Base-by-base conservation (phyloP, 116 monocot genomes). In the Iris pallida region DNA sequence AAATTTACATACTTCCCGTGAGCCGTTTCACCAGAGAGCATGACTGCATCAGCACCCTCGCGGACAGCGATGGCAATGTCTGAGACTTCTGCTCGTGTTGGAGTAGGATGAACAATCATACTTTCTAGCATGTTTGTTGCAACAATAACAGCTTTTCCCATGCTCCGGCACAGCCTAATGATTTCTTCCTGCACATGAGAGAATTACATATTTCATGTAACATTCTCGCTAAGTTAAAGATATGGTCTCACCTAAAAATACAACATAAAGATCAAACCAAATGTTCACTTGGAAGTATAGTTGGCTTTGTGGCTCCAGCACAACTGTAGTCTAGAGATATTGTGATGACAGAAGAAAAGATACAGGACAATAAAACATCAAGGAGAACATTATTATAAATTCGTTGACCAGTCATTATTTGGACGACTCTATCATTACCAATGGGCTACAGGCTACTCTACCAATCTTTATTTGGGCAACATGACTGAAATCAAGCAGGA, bases 61-160 rank as follows among this genome's bases (percentile, higher is more conserved):
- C 99, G 93, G 48, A 99, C 99, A n/a, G 99, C 99, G 63, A 99
- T 99, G 45, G 99, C 99, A 75, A 99, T 99, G 56, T 99, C 99
- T 7, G 99, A 90, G 17, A 93, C 99, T 70, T 99, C 99, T 53
- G 99, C 99, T 8, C 99, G 86, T 2, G 99, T 99, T 71, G 99
- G 99, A 12, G 90, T 99, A 48, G 99, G 99, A 78, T 99, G 99
- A 70, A 99, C 84, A 71, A 99, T 99, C 99, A 99, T 99, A 75
- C 99, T 99, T 68, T 99, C 99, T 57, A 99, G 79, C 99, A 99
- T 99, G 79, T 99, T 99, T 45, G 99, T 99, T 42, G 99, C 99
- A 16, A 99, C 99, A 57, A 99, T 99, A 69, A 99, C 99, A 72
- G 90, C 93, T 77, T 99, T 99, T 4, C 99, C 93, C 99, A 93